Conservation (phyloP, 495 filamentous ascomycete genomes). For the Chaetomium cochliodes region DNA sequence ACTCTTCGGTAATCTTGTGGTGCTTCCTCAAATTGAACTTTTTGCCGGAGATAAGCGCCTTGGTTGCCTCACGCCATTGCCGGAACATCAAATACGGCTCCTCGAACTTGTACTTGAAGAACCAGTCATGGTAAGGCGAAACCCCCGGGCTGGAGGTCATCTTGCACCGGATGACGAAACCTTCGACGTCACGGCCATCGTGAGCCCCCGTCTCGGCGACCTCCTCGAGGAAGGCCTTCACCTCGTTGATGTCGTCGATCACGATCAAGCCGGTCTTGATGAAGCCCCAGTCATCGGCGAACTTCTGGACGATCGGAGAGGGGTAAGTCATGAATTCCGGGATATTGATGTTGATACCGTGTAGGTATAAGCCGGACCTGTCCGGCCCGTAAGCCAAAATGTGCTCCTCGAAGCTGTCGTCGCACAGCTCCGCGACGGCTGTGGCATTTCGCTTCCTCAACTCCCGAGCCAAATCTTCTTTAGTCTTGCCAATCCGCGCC, state of each 20-base stretch:
- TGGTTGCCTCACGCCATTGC: constrained; percentile 97
- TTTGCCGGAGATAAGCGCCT: constrained; percentile 75
- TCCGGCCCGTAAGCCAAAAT: constrained; percentile 86
- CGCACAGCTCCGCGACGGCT: constrained; percentile 93
- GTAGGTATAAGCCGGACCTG: constrained; percentile 86
- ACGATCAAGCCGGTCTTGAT: constrained; percentile 79
- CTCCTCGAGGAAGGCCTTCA: constrained; percentile 75
- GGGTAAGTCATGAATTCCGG: constrained; percentile 86
- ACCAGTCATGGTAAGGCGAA: constrained; percentile 75
- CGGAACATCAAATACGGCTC: constrained; percentile 98
- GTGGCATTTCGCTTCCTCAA: constrained; percentile 81
- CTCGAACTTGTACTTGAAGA: constrained; percentile 99
- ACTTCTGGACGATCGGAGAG: constrained; percentile 72
- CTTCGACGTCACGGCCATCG: constrained; percentile 88
- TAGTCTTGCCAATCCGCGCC: constrained; percentile 66
- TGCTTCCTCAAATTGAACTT: constrained; percentile 81
- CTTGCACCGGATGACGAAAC: constrained; percentile 93
- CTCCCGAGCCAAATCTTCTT: constrained; percentile 69
- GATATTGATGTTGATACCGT: constrained; percentile 92
- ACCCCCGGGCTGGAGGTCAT: constrained; percentile 42
- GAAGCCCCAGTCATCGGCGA: constrained; percentile 93
- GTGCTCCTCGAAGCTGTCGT: constrained; percentile 95
- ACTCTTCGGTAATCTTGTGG: constrained; percentile 83
- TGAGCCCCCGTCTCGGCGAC: constrained; percentile 84
- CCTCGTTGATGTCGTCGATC: constrained; percentile 68